A percentile compares a stretch with the other conserved stretches of the same genome.
These are phyloP conservation scores for Torulaspora maleeae DNA, from an alignment of 805 yeast species.

Conservation along the genomic window DNA sequence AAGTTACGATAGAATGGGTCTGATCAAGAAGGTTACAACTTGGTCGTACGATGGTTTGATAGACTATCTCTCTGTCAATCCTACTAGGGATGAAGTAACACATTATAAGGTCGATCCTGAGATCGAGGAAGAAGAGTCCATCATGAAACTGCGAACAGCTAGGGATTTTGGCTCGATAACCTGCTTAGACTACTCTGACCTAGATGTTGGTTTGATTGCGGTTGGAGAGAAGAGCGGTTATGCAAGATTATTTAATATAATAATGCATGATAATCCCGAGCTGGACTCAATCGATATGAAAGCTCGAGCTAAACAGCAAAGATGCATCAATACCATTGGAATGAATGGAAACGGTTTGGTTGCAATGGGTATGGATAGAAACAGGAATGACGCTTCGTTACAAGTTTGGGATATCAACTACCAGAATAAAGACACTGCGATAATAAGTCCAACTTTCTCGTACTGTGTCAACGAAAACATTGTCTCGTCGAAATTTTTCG, in stretches of 20 bases:
- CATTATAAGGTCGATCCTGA: conserved; percentile 52
- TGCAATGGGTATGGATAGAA: conserved; percentile 76
- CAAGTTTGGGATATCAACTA: conserved; percentile 76
- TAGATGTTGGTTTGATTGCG: conserved; percentile 55
- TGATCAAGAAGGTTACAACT: conserved; percentile 31
- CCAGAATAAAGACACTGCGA: conserved; percentile 49
- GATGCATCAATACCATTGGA: conserved; percentile 72
- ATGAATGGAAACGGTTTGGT: conserved; percentile 61
- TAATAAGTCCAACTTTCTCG: conserved; percentile 50
- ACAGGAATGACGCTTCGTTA: conserved; percentile 68
- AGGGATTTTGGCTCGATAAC: conserved; percentile 66
- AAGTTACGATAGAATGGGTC: conserved; percentile 22
- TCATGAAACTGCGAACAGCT: conserved; percentile 48
- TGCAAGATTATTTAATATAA: conserved; percentile 58
- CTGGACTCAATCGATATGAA: conserved; percentile 18
- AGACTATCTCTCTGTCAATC: conserved; percentile 56
- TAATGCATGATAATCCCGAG: conserved; percentile 24
- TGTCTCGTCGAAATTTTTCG: conserved; percentile 60
- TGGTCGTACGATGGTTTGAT: conserved; percentile 32
- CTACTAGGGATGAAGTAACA: conserved; percentile 74
- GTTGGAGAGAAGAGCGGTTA: conserved; percentile 73
- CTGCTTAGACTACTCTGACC: conserved; percentile 58
- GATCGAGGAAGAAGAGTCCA: conserved; percentile 49
- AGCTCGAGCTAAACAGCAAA: conserved; percentile 52
- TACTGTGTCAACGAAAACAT: conserved; percentile 72